Evolutionary conservation across 768 basidiomycete genomes (phyloP), one percentile per base, ranked within the genome.

Genomic region (Rubroboletus satanas): DNA sequence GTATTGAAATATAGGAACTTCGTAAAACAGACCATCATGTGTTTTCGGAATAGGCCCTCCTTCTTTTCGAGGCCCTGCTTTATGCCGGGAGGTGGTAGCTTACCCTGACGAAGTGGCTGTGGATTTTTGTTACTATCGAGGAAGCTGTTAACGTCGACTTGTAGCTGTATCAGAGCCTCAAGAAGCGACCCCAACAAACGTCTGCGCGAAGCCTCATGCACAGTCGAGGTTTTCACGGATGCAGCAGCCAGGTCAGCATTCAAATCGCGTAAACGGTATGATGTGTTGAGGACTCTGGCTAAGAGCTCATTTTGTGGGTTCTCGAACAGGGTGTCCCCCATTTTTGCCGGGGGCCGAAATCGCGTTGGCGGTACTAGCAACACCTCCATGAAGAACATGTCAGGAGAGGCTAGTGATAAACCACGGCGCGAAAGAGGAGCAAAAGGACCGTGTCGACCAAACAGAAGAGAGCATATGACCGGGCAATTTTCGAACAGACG

Each of bases 41-140:
- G 85, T 74, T 95, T 97, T 54, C 97, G 80, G 80, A 99, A 99
- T 46, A 99, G 70, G 43, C 97, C 97, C 60, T 98, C 97, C 73
- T 99, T 99, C 81, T 98, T 99, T 76, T 99, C 97, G 63, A 99
- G 74, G 12, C 88, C 83, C 72, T 99, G 96, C 78, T 98, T 99
- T 59, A 99, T 85, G 59, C 97, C 97, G 42, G 86, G 79, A 33
- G 95, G 94, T 29, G 95, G 94, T 18, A 91, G 76, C 66, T 93
- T 93, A 4, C 96, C 97, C 65, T 89, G 86, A 49, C 89, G 80
- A 54, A 90, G 75, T n/a, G 84, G 79, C 33, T 84, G 77, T 7
- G 96, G 93, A 66, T 98, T 98, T 75, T 98, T 98, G 68, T 84
- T 90, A 66, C 90, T 93, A 66, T 99, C 97, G 73, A 99, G 88